Evolutionary conservation across 2,329 filamentous ascomycete genomes (phyloP).

Genomic region (Microdochium nivale): DNA sequence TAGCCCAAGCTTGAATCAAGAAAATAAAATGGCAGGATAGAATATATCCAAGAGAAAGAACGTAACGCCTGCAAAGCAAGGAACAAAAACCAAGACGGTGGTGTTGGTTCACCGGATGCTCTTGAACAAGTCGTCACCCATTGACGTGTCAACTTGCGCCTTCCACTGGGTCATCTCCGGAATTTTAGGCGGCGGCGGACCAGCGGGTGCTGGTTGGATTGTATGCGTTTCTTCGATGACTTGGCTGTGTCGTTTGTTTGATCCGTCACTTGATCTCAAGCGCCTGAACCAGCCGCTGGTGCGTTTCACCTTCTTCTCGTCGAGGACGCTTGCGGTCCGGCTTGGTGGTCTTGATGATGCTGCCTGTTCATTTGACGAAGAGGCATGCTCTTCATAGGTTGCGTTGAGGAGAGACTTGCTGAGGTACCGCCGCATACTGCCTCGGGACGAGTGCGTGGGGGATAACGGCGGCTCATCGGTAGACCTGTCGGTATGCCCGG

Average conservation of each 20-base stretch:
- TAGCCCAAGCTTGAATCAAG: not conserved
- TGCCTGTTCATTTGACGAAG: conserved; percentile 20
- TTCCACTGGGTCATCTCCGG: conserved; percentile 47
- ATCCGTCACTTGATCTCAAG: conserved; percentile 30
- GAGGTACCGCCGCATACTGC: conserved; percentile 49
- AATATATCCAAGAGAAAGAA: not conserved
- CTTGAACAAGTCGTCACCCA: conserved; percentile 49
- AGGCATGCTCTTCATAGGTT: conserved; percentile 36
- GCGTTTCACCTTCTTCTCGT: conserved; percentile 46
- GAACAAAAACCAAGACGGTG: not conserved
- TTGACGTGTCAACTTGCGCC: conserved; percentile 34
- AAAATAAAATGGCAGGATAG: not conserved
- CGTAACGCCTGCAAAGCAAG: not conserved
- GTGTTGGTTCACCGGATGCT: conserved; percentile 40
- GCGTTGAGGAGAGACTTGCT: conserved; percentile 47
- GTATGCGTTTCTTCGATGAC: conserved; percentile 12
- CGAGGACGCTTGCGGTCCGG: conserved; percentile 39
- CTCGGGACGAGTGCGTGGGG: conserved; percentile 41
- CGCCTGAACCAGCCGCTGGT: conserved; percentile 52
- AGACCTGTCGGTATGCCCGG: conserved; percentile 9
- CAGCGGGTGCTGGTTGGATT: conserved; percentile 32
- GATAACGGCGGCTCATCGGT: conserved; percentile 23
- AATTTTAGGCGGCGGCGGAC: conserved; percentile 52
- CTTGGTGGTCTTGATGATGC: conserved; percentile 36
- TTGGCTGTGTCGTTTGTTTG: conserved; percentile 13